A percentile compares a stretch with the other conserved stretches of the same genome.
Evolutionary conservation across 768 basidiomycete species (phyloP).

Genomic region (Leccinum obscurum): DNA sequence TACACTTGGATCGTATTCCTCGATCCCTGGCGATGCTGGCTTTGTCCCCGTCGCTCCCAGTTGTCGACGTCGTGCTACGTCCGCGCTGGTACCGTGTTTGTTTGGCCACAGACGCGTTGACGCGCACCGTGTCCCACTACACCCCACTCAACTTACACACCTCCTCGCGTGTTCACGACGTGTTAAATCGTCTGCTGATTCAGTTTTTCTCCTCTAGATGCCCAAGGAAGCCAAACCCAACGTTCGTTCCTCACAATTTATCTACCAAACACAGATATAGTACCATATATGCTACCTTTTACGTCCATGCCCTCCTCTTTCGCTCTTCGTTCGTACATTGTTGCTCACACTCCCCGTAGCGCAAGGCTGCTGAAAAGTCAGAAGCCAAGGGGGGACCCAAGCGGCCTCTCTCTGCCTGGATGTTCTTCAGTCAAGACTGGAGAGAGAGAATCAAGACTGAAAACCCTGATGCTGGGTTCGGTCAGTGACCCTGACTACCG

Average conservation of each 20-base stretch:
- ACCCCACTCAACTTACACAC: constrained; percentile 32
- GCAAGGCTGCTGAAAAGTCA: constrained; percentile 75
- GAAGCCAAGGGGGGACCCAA: constrained; percentile 70
- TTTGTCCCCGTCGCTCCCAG: constrained; percentile 8
- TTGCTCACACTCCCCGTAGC: constrained; percentile 40
- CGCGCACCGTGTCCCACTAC: constrained; percentile 30
- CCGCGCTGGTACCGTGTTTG: constrained; percentile 29
- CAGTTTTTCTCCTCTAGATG: constrained; percentile 53
- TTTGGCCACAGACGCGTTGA: constrained; percentile 42
- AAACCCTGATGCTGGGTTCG: constrained; percentile 94
- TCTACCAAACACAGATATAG: constrained; percentile 4
- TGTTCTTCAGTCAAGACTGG: constrained; percentile 99
- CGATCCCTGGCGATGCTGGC: constrained; percentile 22
- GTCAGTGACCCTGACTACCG: constrained; percentile 41
- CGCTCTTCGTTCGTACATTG: constrained; percentile 2
- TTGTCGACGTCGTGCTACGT: constrained; percentile 30
- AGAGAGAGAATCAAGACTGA: constrained; percentile 93
- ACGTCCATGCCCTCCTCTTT: constrained; percentile 3
- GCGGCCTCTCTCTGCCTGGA: constrained; percentile 93
- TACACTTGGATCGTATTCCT: constrained; percentile 24
- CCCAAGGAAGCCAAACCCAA: constrained; percentile 77
- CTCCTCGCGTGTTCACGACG: constrained; percentile 35
- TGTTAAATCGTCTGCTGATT: constrained; percentile 41
- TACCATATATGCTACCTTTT: constrained; percentile 21
- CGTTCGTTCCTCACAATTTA: constrained; percentile 41